Evolutionary conservation across 345 rosid species (phyloP), one percentile per base, ranked within the genome.

Genomic region (Heritiera fomes): DNA sequence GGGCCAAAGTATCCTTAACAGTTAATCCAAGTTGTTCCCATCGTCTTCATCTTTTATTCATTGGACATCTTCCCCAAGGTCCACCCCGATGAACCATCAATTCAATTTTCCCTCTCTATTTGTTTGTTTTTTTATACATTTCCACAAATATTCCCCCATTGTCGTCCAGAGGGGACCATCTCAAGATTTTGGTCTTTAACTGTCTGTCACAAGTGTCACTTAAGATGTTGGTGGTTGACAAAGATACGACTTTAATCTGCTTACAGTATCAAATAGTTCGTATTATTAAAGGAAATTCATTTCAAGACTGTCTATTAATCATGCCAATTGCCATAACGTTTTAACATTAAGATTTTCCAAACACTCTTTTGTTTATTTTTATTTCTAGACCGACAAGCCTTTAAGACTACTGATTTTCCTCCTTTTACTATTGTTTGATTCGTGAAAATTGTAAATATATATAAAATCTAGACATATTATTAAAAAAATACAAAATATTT

Each of bases 21-120:
- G 41, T 60, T 56, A 78, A 79, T 79, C 68, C 75, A 78, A 80
- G 55, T 73, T 61, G 68, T 79, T 64, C 55, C 68, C 77, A 53
- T 18, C 41, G 50, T 68, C 82, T 6, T 11, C 59, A 60, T 69
- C 83, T 13, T 15, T 61, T 11, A 2, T 11, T 49, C 47, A 18
- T 10, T 18, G 38, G 58, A 75, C 73, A 74, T 28, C 50, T 61
- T 30, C 8, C 41, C 72, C 17, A 23, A 73, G 80, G 18, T 76
- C 78, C 83, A 64, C 60, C 60, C 1, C 4, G 13, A n/a, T 43
- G 77, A 61, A 60, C 71, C 6, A 34, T 77, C 80, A 38, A 45
- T 79, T 82, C 67, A 55, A 8, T 18, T 30, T 50, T 38, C 43
- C 7, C 20, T 38, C 49, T 65, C 73, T 43, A 58, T 77, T 77